Percentiles rank a stretch among this genome's conserved stretches.
phyloP scores from a whole-genome alignment of 129 eudicot genomes.

The Ambrosia trifida region DNA sequence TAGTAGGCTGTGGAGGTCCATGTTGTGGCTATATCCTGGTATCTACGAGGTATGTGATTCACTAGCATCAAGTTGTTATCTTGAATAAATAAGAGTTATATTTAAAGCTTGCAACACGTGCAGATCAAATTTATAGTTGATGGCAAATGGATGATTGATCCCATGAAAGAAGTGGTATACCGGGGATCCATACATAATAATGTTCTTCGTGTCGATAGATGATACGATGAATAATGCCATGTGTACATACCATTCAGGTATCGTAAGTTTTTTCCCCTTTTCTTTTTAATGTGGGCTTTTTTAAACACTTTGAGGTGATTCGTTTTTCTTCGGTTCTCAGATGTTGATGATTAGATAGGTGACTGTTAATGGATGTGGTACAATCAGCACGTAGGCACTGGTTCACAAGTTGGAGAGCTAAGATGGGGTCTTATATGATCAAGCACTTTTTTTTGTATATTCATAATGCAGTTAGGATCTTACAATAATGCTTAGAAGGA shows the following conservation, averaged over 20 bases:
- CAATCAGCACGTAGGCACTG: not conserved
- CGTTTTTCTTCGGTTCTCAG: constrained; percentile 11
- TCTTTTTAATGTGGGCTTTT: not conserved
- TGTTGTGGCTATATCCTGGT: constrained; percentile 94
- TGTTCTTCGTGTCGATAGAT: constrained; percentile 73
- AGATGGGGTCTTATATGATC: constrained; percentile 16
- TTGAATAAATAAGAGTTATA: not conserved
- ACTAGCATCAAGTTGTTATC: not conserved
- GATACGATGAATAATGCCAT: constrained; percentile 18
- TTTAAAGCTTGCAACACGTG: constrained; percentile 12
- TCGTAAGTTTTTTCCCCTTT: not conserved
- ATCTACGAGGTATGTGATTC: constrained; percentile 64
- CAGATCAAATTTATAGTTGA: constrained; percentile 93
- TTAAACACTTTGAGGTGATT: not conserved
- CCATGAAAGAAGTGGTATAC: constrained; percentile 60
- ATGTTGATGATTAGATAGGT: constrained; percentile 34
- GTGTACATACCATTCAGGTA: constrained; percentile 34
- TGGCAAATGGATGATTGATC: constrained; percentile 87
- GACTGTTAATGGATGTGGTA: constrained; percentile 14
- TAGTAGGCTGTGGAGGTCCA: constrained; percentile 63
- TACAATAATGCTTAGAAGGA: not conserved
- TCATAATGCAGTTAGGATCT: constrained; percentile 22
- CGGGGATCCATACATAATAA: constrained; percentile 65
- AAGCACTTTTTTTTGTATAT: constrained; percentile 12
- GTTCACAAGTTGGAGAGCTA: constrained; percentile 8